Base-by-base conservation (phyloP, 2,329 filamentous ascomycete genomes). In the Pseudogymnoascus sp. region DNA sequence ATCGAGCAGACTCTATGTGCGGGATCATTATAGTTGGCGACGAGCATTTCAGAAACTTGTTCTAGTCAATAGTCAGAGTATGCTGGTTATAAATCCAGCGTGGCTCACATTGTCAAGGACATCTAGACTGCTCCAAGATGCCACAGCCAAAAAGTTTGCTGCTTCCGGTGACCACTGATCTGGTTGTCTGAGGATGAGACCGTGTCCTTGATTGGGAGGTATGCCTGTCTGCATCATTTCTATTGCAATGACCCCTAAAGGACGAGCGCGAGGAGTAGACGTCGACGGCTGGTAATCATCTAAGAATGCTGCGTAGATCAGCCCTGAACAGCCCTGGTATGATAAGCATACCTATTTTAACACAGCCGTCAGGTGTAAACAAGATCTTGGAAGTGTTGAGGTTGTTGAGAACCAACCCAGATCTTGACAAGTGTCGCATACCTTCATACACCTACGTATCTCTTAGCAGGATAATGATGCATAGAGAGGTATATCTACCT, bases 401-500 rank as follows among this genome's bases (percentile, higher is more conserved):
- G 10, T 63, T 65, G 11, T 60, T 63, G 23, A 37, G 56, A 12
- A 38, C 35, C 8, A 66, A 42, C 21, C 60, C 50, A 31, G 38
- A 62, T 50, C 21, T 61, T 28, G 53, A 65, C 50, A 66, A 42
- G 35, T 66, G 35, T 35, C 63, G 35, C 28, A 66, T 66, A 5
- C 62, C 65, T 50, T 66, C 28, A n/a, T 64, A 66, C 33, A 65
- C 42, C 62, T 66, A 38, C 21, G 21, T 63, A n/a, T 16, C 14
- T 12, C 21, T 35, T 38, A 60, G 31, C 21, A 35, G 31, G 21
- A 60, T 60, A 11, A 60, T 60, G 1, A 11, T 35, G 3, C 25
- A 37, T 33, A 8, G n/a, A 12, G 14, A 61, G 23, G 37, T 11
- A 62, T 10, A 28, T 31, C 47, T 66, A 47, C 64, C 62, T 65